Evolutionary conservation across 495 filamentous ascomycete species (phyloP), one percentile per base, ranked within the genome.

Genomic region (Trichocladium uniseriatum): DNA sequence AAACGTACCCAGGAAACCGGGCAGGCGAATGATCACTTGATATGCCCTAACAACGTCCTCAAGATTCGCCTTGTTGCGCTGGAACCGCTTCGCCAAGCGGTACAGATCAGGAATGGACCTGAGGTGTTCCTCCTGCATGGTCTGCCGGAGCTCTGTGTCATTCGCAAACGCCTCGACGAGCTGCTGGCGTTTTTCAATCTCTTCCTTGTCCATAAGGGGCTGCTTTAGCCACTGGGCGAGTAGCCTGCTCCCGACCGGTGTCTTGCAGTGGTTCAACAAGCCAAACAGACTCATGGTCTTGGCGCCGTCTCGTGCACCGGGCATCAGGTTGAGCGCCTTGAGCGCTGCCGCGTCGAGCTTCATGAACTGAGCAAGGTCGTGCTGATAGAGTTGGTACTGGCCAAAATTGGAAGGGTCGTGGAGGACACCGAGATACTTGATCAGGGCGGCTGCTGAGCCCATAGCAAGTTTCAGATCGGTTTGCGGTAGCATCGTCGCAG

Each of bases 211-310:
- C 94, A 99, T 99, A 21, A 99, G 67, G 0, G 92, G 92, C 67
- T 99, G 92, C 70, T 97, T 99, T 22, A 99, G 72, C 92, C 92
- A 99, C 67, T 99, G 92, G 2, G 89, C 83, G 13, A 99, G 70
- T 54, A 99, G 62, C 38, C 94, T 79, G 58, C 89, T 94, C 5
- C 92, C 92, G 20, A 94, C 80, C 2, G 94, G 85, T 5, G 92
- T 99, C 67, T 94, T 99, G 75, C 92, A 99, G 60, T 97, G 94
- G 60, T 99, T 97, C 43, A 99, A 72, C 29, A 99, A 64, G 2
- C 92, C 92, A 56, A 86, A 97, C 51, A 99, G 57, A 59, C 87
- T 95, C 94, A 97, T 99, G n/a, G 77, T 95, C 72, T 95, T 96
- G 18, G 89, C 78, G 15, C 92, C 94, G 58, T 97, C 94, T 58